A percentile compares a stretch with the other conserved stretches of the same genome.
Conservation (phyloP, 192 early-diverging fungal genomes). For the Linnemannia exigua region DNA sequence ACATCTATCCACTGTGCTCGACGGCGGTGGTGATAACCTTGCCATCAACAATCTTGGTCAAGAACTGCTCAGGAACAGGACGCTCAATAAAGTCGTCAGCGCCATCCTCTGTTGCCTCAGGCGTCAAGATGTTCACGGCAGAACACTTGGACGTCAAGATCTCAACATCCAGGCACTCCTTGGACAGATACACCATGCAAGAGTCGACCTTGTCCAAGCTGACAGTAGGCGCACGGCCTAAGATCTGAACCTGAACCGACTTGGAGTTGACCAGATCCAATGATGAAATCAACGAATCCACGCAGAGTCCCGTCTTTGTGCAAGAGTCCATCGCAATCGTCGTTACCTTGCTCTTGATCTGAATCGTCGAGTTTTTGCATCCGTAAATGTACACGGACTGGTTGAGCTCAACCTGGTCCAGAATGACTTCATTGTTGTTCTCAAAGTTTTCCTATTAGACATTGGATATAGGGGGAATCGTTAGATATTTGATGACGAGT, state of each 20-base stretch:
- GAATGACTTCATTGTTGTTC: constrained; percentile 76
- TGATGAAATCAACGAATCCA: constrained; percentile 87
- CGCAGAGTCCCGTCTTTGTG: constrained; percentile 87
- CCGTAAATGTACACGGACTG: constrained; percentile 96
- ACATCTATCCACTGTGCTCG: constrained; percentile 80
- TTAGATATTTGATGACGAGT: not conserved
- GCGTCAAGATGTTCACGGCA: constrained; percentile 90
- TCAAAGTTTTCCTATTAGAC: constrained; percentile 82
- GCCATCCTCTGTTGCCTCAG: constrained; percentile 77
- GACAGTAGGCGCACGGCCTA: constrained; percentile 86
- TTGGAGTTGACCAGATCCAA: constrained; percentile 94
- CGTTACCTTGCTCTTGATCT: constrained; percentile 93
- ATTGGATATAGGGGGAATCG: not conserved
- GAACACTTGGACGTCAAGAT: constrained; percentile 96
- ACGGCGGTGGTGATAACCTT: constrained; percentile 87
- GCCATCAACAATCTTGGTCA: constrained; percentile 86
- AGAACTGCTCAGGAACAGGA: constrained; percentile 94
- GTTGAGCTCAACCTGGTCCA: constrained; percentile 86
- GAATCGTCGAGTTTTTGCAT: constrained; percentile 92
- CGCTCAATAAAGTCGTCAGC: constrained; percentile 83
- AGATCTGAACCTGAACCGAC: constrained; percentile 89
- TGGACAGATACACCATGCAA: constrained; percentile 89
- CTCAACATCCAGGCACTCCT: constrained; percentile 81
- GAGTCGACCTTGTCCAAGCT: constrained; percentile 95
- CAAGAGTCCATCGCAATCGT: constrained; percentile 92